Evolutionary conservation across 2,329 filamentous ascomycete species (phyloP).

Genomic region (Colletotrichum acutatum): DNA sequence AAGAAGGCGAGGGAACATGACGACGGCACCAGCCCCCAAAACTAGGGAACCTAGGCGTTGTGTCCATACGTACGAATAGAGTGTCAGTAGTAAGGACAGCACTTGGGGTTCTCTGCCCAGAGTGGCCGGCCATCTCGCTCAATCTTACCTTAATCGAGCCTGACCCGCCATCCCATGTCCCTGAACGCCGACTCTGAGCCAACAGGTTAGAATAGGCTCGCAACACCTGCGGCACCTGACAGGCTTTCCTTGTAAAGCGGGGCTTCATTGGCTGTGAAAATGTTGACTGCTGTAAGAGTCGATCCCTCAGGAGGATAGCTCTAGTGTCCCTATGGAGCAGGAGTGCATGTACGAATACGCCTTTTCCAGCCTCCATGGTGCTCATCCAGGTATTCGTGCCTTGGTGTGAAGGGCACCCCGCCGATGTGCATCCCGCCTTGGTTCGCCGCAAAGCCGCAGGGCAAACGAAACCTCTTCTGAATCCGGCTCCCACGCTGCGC

Average conservation of each 20-base stretch:
- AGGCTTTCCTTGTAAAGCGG: neutral
- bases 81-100: neutral
- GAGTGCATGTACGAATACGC: neutral
- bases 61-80: neutral
- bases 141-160: constrained; percentile 22
- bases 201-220: neutral
- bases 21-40: constrained; percentile 2
- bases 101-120: too few species aligned
- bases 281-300: neutral
- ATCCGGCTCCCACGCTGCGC: neutral
- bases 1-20: neutral
- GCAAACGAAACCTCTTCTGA: constrained; percentile 2
- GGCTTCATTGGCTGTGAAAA: neutral
- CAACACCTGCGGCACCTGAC: neutral
- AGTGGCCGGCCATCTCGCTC: constrained; percentile 8
- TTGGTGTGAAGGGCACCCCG: neutral
- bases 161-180: constrained; percentile 22
- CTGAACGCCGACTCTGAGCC: neutral
- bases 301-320: constrained; percentile 8
- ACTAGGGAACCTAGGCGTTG: neutral
- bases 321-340: too few species aligned
- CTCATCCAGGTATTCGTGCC: neutral
- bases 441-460: constrained; percentile 7
- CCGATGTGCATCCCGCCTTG: neutral
- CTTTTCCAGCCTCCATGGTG: neutral